Percentiles rank a stretch among this genome's conserved stretches.
phyloP scores from a whole-genome alignment of 2,329 filamentous ascomycete species.

The Zarea fungicola region DNA sequence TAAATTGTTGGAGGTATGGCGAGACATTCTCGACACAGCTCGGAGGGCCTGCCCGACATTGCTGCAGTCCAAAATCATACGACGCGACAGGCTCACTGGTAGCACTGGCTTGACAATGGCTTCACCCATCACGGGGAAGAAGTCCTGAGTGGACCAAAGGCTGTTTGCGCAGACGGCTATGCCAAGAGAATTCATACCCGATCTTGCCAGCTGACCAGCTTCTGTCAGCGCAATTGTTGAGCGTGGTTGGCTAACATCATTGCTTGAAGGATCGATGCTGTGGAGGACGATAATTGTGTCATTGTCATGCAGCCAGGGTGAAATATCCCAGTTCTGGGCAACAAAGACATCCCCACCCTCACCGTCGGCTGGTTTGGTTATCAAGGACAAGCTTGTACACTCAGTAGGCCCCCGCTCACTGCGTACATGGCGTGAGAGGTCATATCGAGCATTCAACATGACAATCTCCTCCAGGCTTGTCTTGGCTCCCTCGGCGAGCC shows the following conservation, averaged over 20 bases:
- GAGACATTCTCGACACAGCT: slow-evolving; percentile 14
- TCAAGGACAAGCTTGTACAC: slow-evolving; percentile 41
- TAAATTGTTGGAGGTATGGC: slow-evolving; percentile 25
- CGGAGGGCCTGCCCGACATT: slow-evolving; percentile 16
- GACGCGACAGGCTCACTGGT: slow-evolving; percentile 20
- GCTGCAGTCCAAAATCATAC: slow-evolving; percentile 21
- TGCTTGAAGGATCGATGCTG: not conserved
- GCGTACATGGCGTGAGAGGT: slow-evolving; percentile 36
- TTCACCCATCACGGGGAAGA: slow-evolving; percentile 14
- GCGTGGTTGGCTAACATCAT: slow-evolving; percentile 21
- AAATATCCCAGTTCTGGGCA: slow-evolving; percentile 51
- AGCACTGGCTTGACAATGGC: slow-evolving; percentile 15
- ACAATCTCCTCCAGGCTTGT: slow-evolving; percentile 44
- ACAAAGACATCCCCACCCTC: slow-evolving; percentile 29
- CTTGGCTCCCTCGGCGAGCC: slow-evolving; percentile 43
- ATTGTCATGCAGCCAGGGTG: slow-evolving; percentile 15
- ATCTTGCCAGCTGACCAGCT: slow-evolving; percentile 24
- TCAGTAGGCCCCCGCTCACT: slow-evolving; percentile 32
- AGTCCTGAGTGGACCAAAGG: slow-evolving; percentile 21
- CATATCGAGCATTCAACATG: slow-evolving; percentile 52
- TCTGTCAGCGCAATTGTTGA: slow-evolving; percentile 21
- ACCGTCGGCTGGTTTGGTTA: slow-evolving; percentile 6
- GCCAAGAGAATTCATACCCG: slow-evolving; percentile 25
- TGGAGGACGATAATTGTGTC: slow-evolving; percentile 22
- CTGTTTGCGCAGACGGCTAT: slow-evolving; percentile 24